Percentiles rank a stretch among this genome's conserved stretches.
Conservation (phyloP, 345 rosid species). For the Eucalyptus brandiana region DNA sequence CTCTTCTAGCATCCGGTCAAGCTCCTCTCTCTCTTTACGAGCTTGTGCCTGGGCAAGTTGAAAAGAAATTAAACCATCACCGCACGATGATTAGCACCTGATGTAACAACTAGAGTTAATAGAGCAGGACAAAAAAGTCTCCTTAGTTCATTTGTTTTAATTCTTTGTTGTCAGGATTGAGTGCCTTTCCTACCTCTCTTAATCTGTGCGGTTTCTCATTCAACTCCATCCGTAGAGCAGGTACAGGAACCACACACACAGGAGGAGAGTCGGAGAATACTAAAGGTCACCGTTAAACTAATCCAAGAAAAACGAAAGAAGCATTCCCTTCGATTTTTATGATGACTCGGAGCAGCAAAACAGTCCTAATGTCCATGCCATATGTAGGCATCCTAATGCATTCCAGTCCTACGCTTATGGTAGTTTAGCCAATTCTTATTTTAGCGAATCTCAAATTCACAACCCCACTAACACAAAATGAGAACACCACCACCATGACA, state of each 20-base stretch:
- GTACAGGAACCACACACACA: neutral
- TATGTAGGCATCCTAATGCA: neutral
- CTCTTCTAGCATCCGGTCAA: constrained; percentile 85
- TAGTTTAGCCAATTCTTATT: neutral
- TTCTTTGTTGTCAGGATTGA: neutral
- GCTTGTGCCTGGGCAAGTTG: constrained; percentile 52
- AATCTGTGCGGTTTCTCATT: neutral
- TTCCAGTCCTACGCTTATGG: neutral
- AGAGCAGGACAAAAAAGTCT: neutral
- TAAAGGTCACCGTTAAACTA: neutral
- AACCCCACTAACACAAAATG: neutral
- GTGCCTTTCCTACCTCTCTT: neutral
- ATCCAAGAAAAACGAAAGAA: neutral
- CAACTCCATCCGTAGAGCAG: neutral
- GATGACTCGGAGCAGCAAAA: neutral
- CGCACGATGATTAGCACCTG: neutral
- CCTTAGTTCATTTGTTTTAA: neutral
- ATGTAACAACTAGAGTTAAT: neutral
- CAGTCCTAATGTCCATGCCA: neutral
- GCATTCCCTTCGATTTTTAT: neutral
- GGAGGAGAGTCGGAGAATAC: neutral
- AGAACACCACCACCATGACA: neutral
- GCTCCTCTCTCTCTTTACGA: constrained; percentile 72
- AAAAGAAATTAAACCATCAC: neutral
- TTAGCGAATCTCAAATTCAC: neutral